Percentiles rank a stretch among this genome's conserved stretches.
Conservation (phyloP, 1,284 basidiomycete species). For the Irpex sp. region DNA sequence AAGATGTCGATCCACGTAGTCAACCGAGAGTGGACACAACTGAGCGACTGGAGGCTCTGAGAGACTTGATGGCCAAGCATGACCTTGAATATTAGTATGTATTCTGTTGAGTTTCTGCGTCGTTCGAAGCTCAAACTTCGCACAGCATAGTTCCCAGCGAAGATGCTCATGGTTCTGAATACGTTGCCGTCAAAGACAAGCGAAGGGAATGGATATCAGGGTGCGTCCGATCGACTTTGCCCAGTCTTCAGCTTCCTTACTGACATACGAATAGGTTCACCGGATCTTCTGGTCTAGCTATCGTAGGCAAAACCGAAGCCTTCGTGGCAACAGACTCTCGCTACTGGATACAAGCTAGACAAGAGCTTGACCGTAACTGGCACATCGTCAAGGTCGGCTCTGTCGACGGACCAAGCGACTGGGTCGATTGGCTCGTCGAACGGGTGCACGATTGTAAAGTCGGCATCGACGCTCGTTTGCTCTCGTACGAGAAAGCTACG, state of each 20-base stretch:
- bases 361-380: constrained; percentile 81
- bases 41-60: constrained; percentile 61
- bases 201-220: constrained; percentile 83
- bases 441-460: constrained; percentile 58
- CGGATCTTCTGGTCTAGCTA: constrained; percentile 82
- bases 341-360: constrained; percentile 84
- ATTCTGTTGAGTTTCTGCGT: constrained; percentile 1
- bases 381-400: constrained; percentile 66
- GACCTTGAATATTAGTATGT: constrained; percentile 85
- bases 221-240: constrained; percentile 36
- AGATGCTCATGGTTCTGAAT: constrained; percentile 90
- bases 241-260: not conserved
- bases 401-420: constrained; percentile 59
- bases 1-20: constrained; percentile 46
- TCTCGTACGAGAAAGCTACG: constrained; percentile 72
- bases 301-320: constrained; percentile 64
- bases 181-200: constrained; percentile 78
- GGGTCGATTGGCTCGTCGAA: constrained; percentile 74
- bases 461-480: constrained; percentile 87
- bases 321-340: constrained; percentile 86
- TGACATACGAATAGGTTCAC: constrained; percentile 56
- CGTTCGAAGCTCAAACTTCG: constrained; percentile 6
- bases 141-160: constrained; percentile 73
- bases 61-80: constrained; percentile 70
- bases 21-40: constrained; percentile 54